phyloP scores from a whole-genome alignment of 2,329 filamentous ascomycete species.

The Phoma herbarum region DNA sequence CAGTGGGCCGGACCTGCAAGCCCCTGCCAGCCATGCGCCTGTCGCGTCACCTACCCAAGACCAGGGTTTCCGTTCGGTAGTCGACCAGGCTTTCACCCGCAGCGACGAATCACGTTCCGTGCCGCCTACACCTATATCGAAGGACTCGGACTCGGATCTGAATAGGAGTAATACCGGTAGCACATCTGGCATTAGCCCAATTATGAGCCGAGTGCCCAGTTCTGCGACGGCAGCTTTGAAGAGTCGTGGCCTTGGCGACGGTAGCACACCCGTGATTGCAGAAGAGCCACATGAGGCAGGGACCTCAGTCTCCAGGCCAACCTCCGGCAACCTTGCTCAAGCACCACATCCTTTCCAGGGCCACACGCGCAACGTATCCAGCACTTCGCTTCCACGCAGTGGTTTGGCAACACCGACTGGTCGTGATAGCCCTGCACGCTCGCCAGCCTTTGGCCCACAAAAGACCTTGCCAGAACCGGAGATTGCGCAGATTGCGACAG shows the following conservation, averaged over 20 bases:
- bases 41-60: conserved; percentile 33
- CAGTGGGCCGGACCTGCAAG: conserved; percentile 25
- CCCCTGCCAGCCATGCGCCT: conserved; percentile 23
- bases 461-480: conserved; percentile 57
- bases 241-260: conserved; percentile 51
- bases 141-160: conserved; percentile 55
- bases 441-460: conserved; percentile 61
- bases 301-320: conserved; percentile 48
- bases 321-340: conserved; percentile 36
- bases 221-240: conserved; percentile 50
- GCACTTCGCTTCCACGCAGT: conserved; percentile 55
- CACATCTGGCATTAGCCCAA: conserved; percentile 71
- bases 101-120: conserved; percentile 62
- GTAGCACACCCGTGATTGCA: conserved; percentile 62
- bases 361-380: conserved; percentile 54
- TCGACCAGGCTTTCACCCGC: conserved; percentile 72
- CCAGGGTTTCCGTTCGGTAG: conserved; percentile 57
- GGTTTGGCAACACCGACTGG: conserved; percentile 67
- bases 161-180: conserved; percentile 69
- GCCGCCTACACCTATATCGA: conserved; percentile 62
- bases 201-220: conserved; percentile 67
- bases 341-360: conserved; percentile 43
- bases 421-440: conserved; percentile 69
- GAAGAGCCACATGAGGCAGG: conserved; percentile 59
- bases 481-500: conserved; percentile 57